Evolutionary conservation across 2,329 filamentous ascomycete species (phyloP).

Genomic region (Talaromyces sp.): DNA sequence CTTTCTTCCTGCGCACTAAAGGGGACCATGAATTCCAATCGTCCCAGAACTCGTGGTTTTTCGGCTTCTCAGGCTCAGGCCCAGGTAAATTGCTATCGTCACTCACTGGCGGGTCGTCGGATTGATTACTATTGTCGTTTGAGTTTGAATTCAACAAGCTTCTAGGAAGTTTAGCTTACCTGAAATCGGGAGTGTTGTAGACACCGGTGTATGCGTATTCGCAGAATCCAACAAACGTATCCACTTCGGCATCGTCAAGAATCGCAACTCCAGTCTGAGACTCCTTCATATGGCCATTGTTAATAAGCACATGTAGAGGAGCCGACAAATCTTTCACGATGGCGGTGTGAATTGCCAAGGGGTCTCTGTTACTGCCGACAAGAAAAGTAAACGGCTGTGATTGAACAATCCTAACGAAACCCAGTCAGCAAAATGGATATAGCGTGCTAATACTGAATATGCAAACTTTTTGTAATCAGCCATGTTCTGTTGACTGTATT

Average conservation of each 20-base stretch:
- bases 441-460: background rate
- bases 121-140: background rate
- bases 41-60: slow-evolving; percentile 6
- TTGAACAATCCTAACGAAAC: background rate
- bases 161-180: background rate
- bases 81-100: background rate
- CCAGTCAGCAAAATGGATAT: background rate
- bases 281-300: slow-evolving; percentile 10
- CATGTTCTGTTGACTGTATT: background rate
- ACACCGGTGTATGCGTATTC: background rate
- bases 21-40: slow-evolving; percentile 10
- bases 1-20: slow-evolving; percentile 19
- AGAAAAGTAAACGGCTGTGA: background rate
- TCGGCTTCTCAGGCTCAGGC: slow-evolving; percentile 17
- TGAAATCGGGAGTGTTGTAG: background rate
- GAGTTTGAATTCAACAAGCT: background rate
- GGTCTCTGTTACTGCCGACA: background rate
- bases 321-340: slow-evolving; percentile 4
- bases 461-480: background rate
- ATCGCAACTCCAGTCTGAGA: slow-evolving; percentile 12
- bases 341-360: background rate
- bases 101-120: too few relatives aligned
- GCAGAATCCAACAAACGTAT: background rate
- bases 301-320: slow-evolving; percentile 6
- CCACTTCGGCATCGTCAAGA: slow-evolving; percentile 21